phyloP scores from a whole-genome alignment of 805 yeast species.

The Suhomyces sp. region DNA sequence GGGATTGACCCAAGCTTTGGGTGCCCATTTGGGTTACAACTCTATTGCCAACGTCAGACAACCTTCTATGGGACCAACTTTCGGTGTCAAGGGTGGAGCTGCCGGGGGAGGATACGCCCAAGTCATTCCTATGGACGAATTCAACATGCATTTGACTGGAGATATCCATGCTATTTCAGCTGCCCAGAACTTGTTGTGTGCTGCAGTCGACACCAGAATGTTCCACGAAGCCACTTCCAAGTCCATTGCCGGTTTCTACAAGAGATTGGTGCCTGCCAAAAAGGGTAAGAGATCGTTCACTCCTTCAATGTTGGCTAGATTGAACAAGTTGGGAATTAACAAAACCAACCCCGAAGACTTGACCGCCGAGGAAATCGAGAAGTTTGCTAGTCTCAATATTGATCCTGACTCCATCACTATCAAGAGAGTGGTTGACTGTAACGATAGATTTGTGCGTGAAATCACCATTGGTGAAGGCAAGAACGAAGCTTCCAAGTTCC shows the following conservation, averaged over 20 bases:
- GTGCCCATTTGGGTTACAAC: conserved; percentile 67
- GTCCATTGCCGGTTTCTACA: conserved; percentile 69
- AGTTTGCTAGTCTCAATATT: conserved; percentile 68
- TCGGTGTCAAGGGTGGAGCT: conserved; percentile 88
- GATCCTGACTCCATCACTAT: conserved; percentile 78
- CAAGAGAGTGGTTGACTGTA: conserved; percentile 83
- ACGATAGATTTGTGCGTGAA: conserved; percentile 76
- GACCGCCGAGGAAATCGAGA: conserved; percentile 62
- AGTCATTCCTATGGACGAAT: conserved; percentile 86
- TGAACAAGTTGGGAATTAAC: conserved; percentile 63
- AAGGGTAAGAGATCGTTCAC: conserved; percentile 70
- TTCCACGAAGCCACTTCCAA: conserved; percentile 78
- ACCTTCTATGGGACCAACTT: conserved; percentile 87
- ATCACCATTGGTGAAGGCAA: conserved; percentile 79
- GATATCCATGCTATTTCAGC: conserved; percentile 82
- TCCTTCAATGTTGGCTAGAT: conserved; percentile 62
- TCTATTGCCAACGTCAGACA: conserved; percentile 82
- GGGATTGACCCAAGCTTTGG: conserved; percentile 77
- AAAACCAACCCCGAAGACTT: conserved; percentile 72
- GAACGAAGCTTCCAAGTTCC: conserved; percentile 64
- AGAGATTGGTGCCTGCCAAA: conserved; percentile 71
- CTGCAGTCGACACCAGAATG: conserved; percentile 83
- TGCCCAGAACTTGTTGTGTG: conserved; percentile 78
- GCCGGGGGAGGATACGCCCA: conserved; percentile 90
- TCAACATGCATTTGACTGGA: conserved; percentile 83